Evolutionary conservation across 2,329 filamentous ascomycete genomes (phyloP).

Genomic region (Trichoderma sp.): DNA sequence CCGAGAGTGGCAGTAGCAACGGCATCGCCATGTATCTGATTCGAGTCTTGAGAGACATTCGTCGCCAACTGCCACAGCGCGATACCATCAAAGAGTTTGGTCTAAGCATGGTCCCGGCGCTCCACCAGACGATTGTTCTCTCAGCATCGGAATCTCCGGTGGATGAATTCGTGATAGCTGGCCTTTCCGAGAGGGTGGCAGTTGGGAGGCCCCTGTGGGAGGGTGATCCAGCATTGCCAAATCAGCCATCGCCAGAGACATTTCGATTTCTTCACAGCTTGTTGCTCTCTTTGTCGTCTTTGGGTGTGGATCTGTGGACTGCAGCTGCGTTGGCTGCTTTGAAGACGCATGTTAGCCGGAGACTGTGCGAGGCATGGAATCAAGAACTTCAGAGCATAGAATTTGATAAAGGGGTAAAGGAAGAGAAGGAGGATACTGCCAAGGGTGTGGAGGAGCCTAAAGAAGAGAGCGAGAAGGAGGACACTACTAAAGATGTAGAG

Average conservation of each 20-base stretch:
- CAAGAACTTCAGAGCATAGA: slow-evolving; percentile 37
- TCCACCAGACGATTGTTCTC: slow-evolving; percentile 61
- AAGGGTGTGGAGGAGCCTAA: slow-evolving; percentile 17
- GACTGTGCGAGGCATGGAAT: slow-evolving; percentile 50
- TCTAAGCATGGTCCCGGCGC: slow-evolving; percentile 54
- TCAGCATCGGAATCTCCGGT: slow-evolving; percentile 51
- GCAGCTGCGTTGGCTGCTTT: slow-evolving; percentile 59
- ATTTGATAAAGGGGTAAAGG: slow-evolving; percentile 15
- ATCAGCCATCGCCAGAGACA: slow-evolving; percentile 70
- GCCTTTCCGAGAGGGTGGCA: slow-evolving; percentile 46
- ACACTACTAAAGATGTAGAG: slow-evolving; percentile 19
- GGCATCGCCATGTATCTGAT: slow-evolving; percentile 63
- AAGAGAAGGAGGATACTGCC: slow-evolving; percentile 21
- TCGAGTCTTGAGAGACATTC: slow-evolving; percentile 70
- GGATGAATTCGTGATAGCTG: slow-evolving; percentile 42
- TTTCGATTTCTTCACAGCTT: slow-evolving; percentile 70
- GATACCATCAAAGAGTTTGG: slow-evolving; percentile 54
- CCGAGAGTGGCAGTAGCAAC: slow-evolving; percentile 47
- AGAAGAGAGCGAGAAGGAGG: slow-evolving; percentile 13
- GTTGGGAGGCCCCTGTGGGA: slow-evolving; percentile 74
- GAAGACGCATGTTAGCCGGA: slow-evolving; percentile 54
- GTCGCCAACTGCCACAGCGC: slow-evolving; percentile 59
- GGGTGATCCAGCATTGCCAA: slow-evolving; percentile 68
- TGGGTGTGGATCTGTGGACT: slow-evolving; percentile 80
- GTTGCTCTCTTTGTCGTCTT: slow-evolving; percentile 62